Percentiles rank a stretch among this genome's conserved stretches.
Conservation (phyloP, 2,329 filamentous ascomycete species). For the Zymoseptoria pseudotritici region DNA sequence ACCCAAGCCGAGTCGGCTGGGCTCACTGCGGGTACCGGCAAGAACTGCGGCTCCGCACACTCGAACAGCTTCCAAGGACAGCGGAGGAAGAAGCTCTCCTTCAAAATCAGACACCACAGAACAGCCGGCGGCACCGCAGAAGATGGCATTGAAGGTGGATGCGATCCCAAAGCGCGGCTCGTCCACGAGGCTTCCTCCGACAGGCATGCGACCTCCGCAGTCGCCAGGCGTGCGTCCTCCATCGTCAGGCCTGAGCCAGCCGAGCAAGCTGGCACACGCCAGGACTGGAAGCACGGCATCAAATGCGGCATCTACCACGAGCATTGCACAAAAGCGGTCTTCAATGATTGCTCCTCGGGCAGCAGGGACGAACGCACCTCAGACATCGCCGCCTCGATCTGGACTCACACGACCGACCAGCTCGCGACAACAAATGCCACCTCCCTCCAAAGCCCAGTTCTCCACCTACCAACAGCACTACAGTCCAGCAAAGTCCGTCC, state of each 20-base stretch:
- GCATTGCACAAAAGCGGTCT: conserved; percentile 19
- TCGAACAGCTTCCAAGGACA: conserved; percentile 14
- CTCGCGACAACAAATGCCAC: conserved; percentile 29
- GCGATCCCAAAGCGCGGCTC: conserved; percentile 14
- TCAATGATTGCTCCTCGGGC: conserved; percentile 15
- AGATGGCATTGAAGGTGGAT: conserved; percentile 1
- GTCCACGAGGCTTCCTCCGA: conserved; percentile 17
- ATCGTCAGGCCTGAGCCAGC: background rate
- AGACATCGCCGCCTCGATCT: conserved; percentile 14
- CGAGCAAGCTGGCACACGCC: background rate
- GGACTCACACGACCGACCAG: conserved; percentile 13
- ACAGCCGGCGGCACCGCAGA: background rate
- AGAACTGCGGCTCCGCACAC: conserved; percentile 10
- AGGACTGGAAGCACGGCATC: background rate
- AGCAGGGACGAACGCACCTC: conserved; percentile 11
- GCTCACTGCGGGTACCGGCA: conserved; percentile 14
- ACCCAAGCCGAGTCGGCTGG: conserved; percentile 13
- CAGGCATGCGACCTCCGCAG: conserved; percentile 7
- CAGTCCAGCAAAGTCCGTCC: conserved; percentile 54
- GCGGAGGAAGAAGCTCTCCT: background rate
- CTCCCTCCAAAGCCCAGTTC: conserved; percentile 46
- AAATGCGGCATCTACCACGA: background rate
- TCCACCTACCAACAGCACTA: conserved; percentile 60
- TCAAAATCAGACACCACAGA: background rate
- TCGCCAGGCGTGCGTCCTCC: conserved; percentile 6